Evolutionary conservation across 2,329 filamentous ascomycete genomes (phyloP).

Genomic region (Capronia epimyces): DNA sequence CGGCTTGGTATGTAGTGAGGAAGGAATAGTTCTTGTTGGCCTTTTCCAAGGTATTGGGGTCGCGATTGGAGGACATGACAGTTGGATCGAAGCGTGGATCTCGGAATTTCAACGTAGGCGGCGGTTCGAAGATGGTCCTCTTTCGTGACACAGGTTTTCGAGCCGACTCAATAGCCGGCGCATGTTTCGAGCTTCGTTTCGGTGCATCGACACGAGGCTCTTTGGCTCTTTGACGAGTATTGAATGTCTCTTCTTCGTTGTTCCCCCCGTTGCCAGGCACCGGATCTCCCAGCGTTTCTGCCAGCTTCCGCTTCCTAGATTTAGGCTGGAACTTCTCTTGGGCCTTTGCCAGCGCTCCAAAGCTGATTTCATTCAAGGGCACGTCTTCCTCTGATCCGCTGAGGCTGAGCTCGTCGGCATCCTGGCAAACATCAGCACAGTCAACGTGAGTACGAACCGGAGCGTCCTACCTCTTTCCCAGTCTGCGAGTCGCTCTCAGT

Average conservation of each 20-base stretch:
- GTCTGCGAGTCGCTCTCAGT: conserved; percentile 4
- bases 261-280: conserved; percentile 26
- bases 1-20: conserved; percentile 74
- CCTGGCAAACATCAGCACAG: conserved; percentile 10
- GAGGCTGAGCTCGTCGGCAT: conserved; percentile 35
- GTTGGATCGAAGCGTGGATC: conserved; percentile 85
- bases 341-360: conserved; percentile 83
- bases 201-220: conserved; percentile 33
- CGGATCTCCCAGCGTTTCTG: conserved; percentile 23
- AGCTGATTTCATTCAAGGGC: conserved; percentile 62
- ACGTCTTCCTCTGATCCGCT: conserved; percentile 37
- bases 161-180: conserved; percentile 74
- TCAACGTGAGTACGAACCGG: background rate
- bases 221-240: conserved; percentile 39
- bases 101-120: conserved; percentile 56
- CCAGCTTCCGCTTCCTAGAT: conserved; percentile 30
- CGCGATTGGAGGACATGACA: conserved; percentile 36
- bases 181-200: conserved; percentile 71
- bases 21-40: conserved; percentile 75
- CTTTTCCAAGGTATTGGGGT: conserved; percentile 45
- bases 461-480: conserved; percentile 2
- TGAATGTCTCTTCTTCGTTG: conserved; percentile 26
- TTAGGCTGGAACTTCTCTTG: conserved; percentile 61
- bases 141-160: conserved; percentile 77
- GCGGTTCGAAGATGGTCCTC: conserved; percentile 62